These are phyloP conservation scores for Jatropha multifida DNA, from an alignment of 441 rosid species.

Conservation along the genomic window DNA sequence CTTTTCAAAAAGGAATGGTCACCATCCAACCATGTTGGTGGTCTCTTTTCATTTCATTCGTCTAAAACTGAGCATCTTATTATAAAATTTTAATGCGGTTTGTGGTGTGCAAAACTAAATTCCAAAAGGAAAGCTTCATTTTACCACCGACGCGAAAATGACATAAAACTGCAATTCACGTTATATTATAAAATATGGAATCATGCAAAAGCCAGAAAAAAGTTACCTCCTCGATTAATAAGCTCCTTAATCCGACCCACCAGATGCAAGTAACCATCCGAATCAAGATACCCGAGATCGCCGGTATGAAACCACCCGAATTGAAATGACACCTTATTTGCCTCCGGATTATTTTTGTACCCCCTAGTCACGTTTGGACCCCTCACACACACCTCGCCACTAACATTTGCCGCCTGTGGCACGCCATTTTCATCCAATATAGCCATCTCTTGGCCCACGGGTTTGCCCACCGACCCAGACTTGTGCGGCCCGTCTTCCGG, in stretches of 20 bases:
- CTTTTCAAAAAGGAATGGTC: neutral
- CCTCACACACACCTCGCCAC: constrained; percentile 78
- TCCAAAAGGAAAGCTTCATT: neutral
- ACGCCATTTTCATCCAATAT: constrained; percentile 68
- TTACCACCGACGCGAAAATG: neutral
- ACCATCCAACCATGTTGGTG: neutral
- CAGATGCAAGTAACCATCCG: constrained; percentile 77
- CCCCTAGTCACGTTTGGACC: constrained; percentile 85
- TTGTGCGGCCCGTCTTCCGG: constrained; percentile 77
- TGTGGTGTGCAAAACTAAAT: neutral
- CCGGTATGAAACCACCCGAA: constrained; percentile 96
- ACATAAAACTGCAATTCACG: neutral
- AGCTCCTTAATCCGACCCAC: constrained; percentile 96
- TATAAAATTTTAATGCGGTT: neutral
- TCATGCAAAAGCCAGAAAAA: neutral
- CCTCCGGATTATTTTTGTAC: constrained; percentile 81
- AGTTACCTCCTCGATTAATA: constrained; percentile 83
- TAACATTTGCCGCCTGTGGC: constrained; percentile 38
- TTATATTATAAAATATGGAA: no score
- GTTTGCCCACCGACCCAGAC: constrained; percentile 84
- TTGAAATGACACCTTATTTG: constrained; percentile 63
- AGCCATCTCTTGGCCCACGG: constrained; percentile 82
- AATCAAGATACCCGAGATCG: constrained; percentile 66
- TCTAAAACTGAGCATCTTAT: neutral
- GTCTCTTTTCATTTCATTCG: neutral